Conservation (phyloP, 2,329 filamentous ascomycete genomes). For the Aspergillus glaucus region DNA sequence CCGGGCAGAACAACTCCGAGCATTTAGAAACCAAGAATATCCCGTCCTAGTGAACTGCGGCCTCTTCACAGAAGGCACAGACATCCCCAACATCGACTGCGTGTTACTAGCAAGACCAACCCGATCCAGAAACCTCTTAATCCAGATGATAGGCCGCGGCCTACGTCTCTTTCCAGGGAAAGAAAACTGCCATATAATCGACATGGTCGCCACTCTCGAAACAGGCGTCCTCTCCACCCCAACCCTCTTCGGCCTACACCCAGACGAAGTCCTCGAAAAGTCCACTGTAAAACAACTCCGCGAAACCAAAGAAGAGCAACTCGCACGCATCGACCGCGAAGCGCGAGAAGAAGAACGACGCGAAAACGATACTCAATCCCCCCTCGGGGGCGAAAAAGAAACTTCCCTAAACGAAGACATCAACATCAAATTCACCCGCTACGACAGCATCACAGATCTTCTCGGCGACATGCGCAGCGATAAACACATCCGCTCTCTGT, state of each 20-base stretch:
- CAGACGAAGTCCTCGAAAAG: conserved; percentile 66
- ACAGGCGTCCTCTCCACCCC: conserved; percentile 85
- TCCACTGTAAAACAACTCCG: conserved; percentile 57
- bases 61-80: conserved; percentile 94
- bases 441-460: conserved; percentile 85
- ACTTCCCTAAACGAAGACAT: conserved; percentile 24
- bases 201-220: conserved; percentile 82
- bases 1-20: conserved; percentile 63
- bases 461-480: conserved; percentile 76
- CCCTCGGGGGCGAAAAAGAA: conserved; percentile 14
- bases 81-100: conserved; percentile 96
- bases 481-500: conserved; percentile 68
- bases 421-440: conserved; percentile 76
- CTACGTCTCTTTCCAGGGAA: conserved; percentile 79
- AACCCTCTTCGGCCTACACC: conserved; percentile 88
- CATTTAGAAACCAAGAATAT: conserved; percentile 70
- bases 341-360: not conserved
- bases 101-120: conserved; percentile 83
- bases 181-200: conserved; percentile 85
- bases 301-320: not conserved
- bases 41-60: conserved; percentile 91
- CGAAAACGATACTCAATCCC: not conserved
- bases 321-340: not conserved
- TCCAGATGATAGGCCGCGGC: conserved; percentile 96
- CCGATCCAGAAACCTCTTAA: conserved; percentile 81